Evolutionary conservation across 2,329 filamentous ascomycete species (phyloP), one percentile per base, ranked within the genome.

Genomic region (Fusarium brachygibbosum): DNA sequence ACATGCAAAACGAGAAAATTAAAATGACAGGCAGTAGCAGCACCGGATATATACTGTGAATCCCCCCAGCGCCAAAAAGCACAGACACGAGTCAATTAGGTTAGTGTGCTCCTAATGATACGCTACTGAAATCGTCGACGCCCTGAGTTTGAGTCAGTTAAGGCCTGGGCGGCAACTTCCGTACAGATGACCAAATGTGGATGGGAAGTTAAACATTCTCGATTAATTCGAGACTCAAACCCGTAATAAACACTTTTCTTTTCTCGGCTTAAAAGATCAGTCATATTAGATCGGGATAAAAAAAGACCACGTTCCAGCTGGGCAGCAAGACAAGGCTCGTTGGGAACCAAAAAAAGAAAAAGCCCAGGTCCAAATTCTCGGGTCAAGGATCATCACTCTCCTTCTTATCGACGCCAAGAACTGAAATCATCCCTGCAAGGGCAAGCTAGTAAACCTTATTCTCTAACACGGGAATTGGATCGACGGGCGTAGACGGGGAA

Each of bases 401-500:
- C 25, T 32, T 42, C 34, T 51, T 38, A 51, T 51, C 34, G 14
- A 14, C n/a, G 34, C 48, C 34, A 51, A 38, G 10, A 3, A 25
- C 6, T 13, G 13, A 3, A 6, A 51, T 17, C 23, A 31, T 21
- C 17, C 17, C n/a, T 21, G 12, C 3, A 6, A 28, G 25, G 28
- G 28, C 11, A 11, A 14, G 28, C 48, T 29, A 38, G 23, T 51
- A 38, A 51, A 40, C 48, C 25, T 25, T 51, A 51, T 51, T 51
- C 7, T 21, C 6, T 4, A 17, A 28, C 17, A 35, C 17, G 25
- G 48, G 34, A 28, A 51, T 40, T 12, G 19, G 34, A 40, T 38
- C 34, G 23, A 19, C n/a, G 13, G 23, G 25, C 2, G 12, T 16
- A 45, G 17, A 19, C 17, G 25, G 16, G 23, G 32, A 38, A 21